These are phyloP conservation scores for Mycena filopes DNA, from an alignment of 768 basidiomycete species.

Conservation along the genomic window DNA sequence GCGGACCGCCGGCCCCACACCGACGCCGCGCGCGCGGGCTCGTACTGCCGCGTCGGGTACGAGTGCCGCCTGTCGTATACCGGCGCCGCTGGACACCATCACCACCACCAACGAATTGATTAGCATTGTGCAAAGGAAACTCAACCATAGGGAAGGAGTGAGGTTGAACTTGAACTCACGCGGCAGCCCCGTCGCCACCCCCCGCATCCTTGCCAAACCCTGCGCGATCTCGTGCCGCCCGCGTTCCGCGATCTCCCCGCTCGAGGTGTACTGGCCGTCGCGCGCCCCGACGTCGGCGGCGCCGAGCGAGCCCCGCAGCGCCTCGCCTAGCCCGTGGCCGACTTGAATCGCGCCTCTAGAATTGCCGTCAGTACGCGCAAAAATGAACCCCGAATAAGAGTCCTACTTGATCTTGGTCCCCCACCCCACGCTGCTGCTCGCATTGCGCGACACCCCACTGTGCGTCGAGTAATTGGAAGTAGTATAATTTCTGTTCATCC, in stretches of 20 bases:
- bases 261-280: conserved; percentile 21
- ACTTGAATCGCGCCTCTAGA: conserved; percentile 33
- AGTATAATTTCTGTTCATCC: conserved; percentile 28
- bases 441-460: conserved; percentile 5
- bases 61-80: conserved; percentile 31
- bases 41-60: conserved; percentile 28
- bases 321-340: conserved; percentile 27
- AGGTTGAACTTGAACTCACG: conserved; percentile 16
- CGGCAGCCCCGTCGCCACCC: conserved; percentile 21
- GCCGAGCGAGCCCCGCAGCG: conserved; percentile 29
- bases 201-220: conserved; percentile 28
- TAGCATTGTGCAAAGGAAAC: no score
- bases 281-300: conserved; percentile 20
- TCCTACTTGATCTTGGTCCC: conserved; percentile 26
- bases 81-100: conserved; percentile 31
- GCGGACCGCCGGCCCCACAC: conserved; percentile 7
- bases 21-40: conserved; percentile 2
- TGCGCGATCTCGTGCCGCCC: conserved; percentile 31
- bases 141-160: neutral
- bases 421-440: conserved; percentile 30
- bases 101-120: no score
- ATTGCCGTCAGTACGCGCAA: neutral
- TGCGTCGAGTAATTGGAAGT: no score
- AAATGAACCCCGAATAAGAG: neutral
- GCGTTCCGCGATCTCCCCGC: conserved; percentile 29